A percentile compares a stretch with the other conserved stretches of the same genome.
Evolutionary conservation across 1,284 basidiomycete species (phyloP).

Genomic region (Cryptococcus sp.): DNA sequence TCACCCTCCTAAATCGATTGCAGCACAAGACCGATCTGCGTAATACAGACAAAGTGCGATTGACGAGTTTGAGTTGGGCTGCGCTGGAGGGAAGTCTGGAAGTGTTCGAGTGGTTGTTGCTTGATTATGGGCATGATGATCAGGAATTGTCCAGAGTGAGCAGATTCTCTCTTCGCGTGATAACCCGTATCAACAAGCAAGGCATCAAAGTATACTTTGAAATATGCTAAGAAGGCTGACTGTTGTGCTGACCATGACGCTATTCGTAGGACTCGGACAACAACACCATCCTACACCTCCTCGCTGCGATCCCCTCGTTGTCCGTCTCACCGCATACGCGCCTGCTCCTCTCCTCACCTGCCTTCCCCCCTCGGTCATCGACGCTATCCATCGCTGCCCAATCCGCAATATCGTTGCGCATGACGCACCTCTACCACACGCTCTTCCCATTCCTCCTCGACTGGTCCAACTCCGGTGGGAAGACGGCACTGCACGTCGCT

Average conservation of each 20-base stretch:
- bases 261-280: constrained; percentile 73
- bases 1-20: constrained; percentile 76
- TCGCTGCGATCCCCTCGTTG: constrained; percentile 70
- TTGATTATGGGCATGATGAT: constrained; percentile 82
- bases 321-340: constrained; percentile 31
- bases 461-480: constrained; percentile 84
- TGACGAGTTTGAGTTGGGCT: constrained; percentile 85
- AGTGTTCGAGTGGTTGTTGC: constrained; percentile 82
- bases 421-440: constrained; percentile 41
- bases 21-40: constrained; percentile 75
- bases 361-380: constrained; percentile 27
- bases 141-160: constrained; percentile 81
- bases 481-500: constrained; percentile 85
- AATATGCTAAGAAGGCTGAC: too few relatives aligned
- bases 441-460: constrained; percentile 71
- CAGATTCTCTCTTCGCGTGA: constrained; percentile 14
- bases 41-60: constrained; percentile 72
- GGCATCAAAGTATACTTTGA: too few relatives aligned
- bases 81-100: constrained; percentile 80
- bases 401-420: constrained; percentile 27
- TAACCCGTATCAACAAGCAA: not conserved
- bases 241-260: not conserved
- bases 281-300: constrained; percentile 83
- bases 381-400: constrained; percentile 23
- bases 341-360: constrained; percentile 27